Conservation (phyloP, 805 yeast genomes). For the Saturnispora besseyi region DNA sequence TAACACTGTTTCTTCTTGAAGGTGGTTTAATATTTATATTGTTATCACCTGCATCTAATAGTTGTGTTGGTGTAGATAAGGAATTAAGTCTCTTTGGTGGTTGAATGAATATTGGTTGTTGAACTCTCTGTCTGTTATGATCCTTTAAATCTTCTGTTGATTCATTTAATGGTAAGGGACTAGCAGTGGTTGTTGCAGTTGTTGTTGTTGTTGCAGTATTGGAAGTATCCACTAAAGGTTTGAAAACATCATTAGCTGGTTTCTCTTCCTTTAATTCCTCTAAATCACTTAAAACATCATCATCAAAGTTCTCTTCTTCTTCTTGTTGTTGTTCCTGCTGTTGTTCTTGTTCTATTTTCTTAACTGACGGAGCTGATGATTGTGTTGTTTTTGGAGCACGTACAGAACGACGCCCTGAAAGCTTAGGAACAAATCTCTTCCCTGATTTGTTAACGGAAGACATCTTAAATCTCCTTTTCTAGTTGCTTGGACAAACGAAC, state of each 20-base stretch:
- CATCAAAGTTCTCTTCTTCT: background rate
- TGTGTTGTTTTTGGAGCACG: background rate
- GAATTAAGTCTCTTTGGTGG: slow-evolving; percentile 9
- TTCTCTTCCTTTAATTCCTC: slow-evolving; percentile 6
- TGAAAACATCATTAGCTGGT: background rate
- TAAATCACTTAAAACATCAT: slow-evolving; percentile 6
- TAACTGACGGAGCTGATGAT: background rate
- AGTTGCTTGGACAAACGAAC: background rate
- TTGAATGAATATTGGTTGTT: background rate
- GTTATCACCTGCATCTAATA: background rate
- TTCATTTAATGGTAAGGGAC: background rate
- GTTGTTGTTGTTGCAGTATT: background rate
- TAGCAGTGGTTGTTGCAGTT: background rate
- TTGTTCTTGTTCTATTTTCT: background rate
- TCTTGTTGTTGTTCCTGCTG: background rate
- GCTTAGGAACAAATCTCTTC: slow-evolving; percentile 59
- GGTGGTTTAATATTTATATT: background rate
- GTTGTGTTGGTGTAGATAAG: slow-evolving; percentile 11
- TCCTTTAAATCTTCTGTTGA: background rate
- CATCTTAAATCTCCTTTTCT: slow-evolving; percentile 1
- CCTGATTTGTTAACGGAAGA: slow-evolving; percentile 38
- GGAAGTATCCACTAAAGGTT: background rate
- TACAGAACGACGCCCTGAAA: slow-evolving; percentile 10
- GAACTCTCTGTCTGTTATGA: background rate
- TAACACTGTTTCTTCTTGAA: slow-evolving; percentile 9